Percentiles rank a stretch among this genome's conserved stretches.
Evolutionary conservation across 108 stramenopile species (phyloP).

Genomic region (Skeletonema costatum): DNA sequence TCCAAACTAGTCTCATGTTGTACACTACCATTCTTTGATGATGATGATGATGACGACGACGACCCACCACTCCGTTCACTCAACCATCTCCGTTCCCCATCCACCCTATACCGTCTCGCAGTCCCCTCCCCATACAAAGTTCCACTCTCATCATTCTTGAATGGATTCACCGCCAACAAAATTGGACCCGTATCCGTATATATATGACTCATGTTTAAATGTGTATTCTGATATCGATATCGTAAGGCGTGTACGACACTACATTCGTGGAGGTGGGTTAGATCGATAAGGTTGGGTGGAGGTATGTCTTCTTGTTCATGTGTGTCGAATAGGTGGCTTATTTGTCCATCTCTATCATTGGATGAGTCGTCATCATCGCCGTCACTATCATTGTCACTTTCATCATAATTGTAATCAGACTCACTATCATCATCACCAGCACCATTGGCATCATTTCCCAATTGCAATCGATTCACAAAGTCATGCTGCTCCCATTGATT

Average conservation of each 20-base stretch:
- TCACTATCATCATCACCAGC: constrained; percentile 11
- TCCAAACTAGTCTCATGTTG: neutral
- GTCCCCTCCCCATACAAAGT: constrained; percentile 22
- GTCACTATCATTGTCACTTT: constrained; percentile 10
- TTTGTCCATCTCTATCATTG: neutral
- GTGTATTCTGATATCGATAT: constrained; percentile 32
- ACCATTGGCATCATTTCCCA: neutral
- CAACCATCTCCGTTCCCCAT: constrained; percentile 26
- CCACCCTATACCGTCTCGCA: constrained; percentile 6
- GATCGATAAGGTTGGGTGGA: constrained; percentile 37
- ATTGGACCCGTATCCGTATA: constrained; percentile 71
- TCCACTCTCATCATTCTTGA: constrained; percentile 37
- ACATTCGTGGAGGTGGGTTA: constrained; percentile 49
- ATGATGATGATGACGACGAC: neutral
- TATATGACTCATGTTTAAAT: constrained; percentile 9
- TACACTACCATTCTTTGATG: neutral
- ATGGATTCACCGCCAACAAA: constrained; percentile 67
- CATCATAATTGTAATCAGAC: constrained; percentile 21
- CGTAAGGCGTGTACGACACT: constrained; percentile 46
- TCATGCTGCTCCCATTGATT: constrained; percentile 34
- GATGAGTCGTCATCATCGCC: neutral
- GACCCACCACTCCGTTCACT: constrained; percentile 5
- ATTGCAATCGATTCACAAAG: constrained; percentile 13
- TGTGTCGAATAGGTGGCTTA: neutral
- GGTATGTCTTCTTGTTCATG: neutral